Evolutionary conservation across 192 early-diverging fungal species (phyloP).

Genomic region (Linnemannia hyalina): DNA sequence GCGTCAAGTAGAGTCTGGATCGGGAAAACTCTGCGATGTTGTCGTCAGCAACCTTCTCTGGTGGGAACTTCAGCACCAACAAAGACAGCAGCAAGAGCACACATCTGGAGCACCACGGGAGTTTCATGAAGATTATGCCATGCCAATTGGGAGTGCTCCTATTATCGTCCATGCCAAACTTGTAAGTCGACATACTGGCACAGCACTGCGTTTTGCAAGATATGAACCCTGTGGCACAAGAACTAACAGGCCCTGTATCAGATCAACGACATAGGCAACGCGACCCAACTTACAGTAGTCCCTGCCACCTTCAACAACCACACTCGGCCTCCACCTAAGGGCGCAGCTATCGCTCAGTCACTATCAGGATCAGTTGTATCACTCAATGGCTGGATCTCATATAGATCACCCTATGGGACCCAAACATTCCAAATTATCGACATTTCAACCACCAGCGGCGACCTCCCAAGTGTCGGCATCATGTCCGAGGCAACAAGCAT

Average conservation of each 20-base stretch:
- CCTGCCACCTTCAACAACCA: neutral
- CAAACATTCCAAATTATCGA: conserved; percentile 17
- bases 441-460: conserved; percentile 15
- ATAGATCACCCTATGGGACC: conserved; percentile 37
- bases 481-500: conserved; percentile 40
- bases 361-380: conserved; percentile 33
- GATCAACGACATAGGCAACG: conserved; percentile 37
- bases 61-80: conserved; percentile 26
- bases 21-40: conserved; percentile 11
- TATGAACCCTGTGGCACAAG: neutral
- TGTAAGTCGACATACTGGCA: neutral
- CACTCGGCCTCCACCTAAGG: neutral
- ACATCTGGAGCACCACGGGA: neutral
- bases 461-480: conserved; percentile 7
- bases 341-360: conserved; percentile 33
- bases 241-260: neutral
- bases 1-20: neutral
- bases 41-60: conserved; percentile 42
- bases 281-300: neutral
- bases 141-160: conserved; percentile 4
- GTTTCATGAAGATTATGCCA: conserved; percentile 8
- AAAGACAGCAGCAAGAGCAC: too few species aligned
- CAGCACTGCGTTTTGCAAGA: neutral
- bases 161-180: conserved; percentile 1
- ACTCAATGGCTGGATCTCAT: conserved; percentile 27